Evolutionary conservation across 805 yeast genomes (phyloP), one percentile per base, ranked within the genome.

Genomic region (Nakazawaea peltata): DNA sequence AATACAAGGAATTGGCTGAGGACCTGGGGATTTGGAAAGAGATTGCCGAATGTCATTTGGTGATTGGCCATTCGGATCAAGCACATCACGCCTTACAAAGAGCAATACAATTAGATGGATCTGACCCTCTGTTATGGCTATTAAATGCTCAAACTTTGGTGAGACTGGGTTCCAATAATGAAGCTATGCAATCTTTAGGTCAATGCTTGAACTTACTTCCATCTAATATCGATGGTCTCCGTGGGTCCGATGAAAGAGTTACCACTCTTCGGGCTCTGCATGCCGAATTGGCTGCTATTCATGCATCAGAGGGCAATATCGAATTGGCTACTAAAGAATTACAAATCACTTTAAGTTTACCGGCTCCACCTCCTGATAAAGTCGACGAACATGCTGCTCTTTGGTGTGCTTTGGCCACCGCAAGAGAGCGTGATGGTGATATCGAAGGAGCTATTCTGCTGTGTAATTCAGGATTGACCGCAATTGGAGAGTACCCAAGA

Each of bases 211-310:
- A 60, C 15, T 52, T 65, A 26, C 49, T 69, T 30, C 70, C 71
- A 3, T 21, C 19, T 12, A 19, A 9, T 12, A 5, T 5, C 15
- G 19, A 27, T 8, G n/a, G n/a, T n/a, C n/a, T 11, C 11, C 24
- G 42, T 32, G 48, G 56, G 29, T 46, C 59, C 33, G 39, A 52
- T 5, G 48, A 50, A 4, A 71, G 66, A 30, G 49, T 69, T n/a
- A 69, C 68, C 35, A 58, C 69, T 2, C 69, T 74, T 0, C 57
- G 77, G 36, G 59, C 67, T 12, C 67, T 70, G 3, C 79, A 73
- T 52, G 65, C 72, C 4, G 77, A 73, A 44, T 53, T 76, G 31
- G 80, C 78, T 0, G 68, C 70, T 4, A 56, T 75, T n/a, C 71
- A 73, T 2, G 65, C 70, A 1, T 60, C 67, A 6, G 71, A 72